phyloP scores from a whole-genome alignment of 2,329 filamentous ascomycete species.

The Ophiostoma piceae region DNA sequence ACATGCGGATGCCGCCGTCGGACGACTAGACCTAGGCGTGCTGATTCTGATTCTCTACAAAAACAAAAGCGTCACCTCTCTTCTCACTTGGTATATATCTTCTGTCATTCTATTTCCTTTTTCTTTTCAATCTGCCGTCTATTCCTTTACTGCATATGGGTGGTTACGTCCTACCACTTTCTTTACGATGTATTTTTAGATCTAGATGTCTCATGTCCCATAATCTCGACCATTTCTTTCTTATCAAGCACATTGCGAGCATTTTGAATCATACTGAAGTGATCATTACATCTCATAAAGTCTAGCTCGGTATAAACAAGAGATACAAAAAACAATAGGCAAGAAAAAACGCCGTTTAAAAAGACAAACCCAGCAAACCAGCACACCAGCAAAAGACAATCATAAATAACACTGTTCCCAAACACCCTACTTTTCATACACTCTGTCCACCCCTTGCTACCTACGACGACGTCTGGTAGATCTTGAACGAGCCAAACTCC shows the following conservation, averaged over 20 bases:
- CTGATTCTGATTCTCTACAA: neutral
- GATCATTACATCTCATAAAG: neutral
- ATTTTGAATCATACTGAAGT: neutral
- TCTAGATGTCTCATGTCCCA: conserved; percentile 9
- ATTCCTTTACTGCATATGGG: neutral
- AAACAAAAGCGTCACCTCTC: conserved; percentile 3
- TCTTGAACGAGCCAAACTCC: conserved; percentile 58
- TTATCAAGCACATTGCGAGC: neutral
- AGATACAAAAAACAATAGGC: neutral
- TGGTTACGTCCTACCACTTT: conserved; percentile 8
- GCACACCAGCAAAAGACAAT: neutral
- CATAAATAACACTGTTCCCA: neutral
- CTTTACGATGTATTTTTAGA: conserved; percentile 3
- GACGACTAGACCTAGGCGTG: conserved; percentile 48
- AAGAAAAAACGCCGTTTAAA: neutral
- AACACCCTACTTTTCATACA: neutral
- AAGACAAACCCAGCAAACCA: neutral
- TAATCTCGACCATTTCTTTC: neutral
- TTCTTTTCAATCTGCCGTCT: neutral
- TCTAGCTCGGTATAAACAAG: neutral
- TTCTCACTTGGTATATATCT: conserved; percentile 7
- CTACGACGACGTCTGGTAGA: conserved; percentile 44
- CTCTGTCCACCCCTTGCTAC: no score
- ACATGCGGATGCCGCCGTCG: conserved; percentile 69
- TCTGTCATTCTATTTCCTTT: neutral